phyloP scores from a whole-genome alignment of 1,284 basidiomycete species.

The Vanrija pseudolonga region DNA sequence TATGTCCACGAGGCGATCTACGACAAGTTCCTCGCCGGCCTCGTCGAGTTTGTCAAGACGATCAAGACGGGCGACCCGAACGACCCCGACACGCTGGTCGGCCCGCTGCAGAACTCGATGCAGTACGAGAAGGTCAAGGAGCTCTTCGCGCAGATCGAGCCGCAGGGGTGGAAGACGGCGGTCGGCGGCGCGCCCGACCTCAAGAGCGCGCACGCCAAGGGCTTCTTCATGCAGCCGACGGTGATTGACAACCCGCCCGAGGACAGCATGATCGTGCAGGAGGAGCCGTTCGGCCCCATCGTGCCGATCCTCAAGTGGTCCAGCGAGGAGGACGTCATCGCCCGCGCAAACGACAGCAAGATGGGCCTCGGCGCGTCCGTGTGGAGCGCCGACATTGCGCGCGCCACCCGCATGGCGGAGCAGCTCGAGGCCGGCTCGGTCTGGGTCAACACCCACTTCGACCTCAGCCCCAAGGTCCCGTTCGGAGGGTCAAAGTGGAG shows the following conservation, averaged over 20 bases:
- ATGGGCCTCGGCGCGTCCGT: conserved; percentile 89
- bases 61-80: conserved; percentile 91
- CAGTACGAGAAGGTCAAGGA: conserved; percentile 81
- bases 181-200: conserved; percentile 65
- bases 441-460: conserved; percentile 64
- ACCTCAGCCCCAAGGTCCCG: conserved; percentile 67
- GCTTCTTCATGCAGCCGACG: conserved; percentile 79
- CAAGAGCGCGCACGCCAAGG: conserved; percentile 41
- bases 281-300: conserved; percentile 85
- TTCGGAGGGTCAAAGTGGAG: conserved; percentile 70
- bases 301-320: conserved; percentile 67
- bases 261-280: conserved; percentile 57
- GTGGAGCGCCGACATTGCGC: conserved; percentile 80
- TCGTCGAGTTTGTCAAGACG: conserved; percentile 58
- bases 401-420: conserved; percentile 91
- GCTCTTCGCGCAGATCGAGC: conserved; percentile 80
- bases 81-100: conserved; percentile 76
- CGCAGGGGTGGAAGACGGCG: conserved; percentile 78
- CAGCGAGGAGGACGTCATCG: conserved; percentile 86
- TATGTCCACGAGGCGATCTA: conserved; percentile 46
- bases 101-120: conserved; percentile 82
- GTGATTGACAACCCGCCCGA: conserved; percentile 75
- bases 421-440: conserved; percentile 85
- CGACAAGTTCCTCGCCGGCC: conserved; percentile 40
- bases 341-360: conserved; percentile 74